Conservation (phyloP, 495 filamentous ascomycete genomes). For the Collariella sp. region DNA sequence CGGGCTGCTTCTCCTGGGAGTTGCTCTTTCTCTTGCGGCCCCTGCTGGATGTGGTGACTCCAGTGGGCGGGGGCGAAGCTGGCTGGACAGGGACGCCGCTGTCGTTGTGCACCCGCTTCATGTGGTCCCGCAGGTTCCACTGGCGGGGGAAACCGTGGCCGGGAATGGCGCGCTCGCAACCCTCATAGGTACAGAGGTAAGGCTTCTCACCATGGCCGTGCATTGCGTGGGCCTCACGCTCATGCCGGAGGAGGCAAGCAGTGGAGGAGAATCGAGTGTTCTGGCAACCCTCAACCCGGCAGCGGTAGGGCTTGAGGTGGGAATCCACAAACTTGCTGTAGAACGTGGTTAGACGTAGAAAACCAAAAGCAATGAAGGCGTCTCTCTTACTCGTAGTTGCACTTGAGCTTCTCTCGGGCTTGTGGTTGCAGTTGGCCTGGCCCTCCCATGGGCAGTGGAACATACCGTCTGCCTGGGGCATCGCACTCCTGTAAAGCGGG, state of each 20-base stretch:
- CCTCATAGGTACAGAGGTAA: conserved; percentile 72
- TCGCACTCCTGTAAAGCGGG: conserved; percentile 64
- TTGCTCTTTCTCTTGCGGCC: conserved; percentile 45
- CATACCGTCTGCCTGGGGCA: conserved; percentile 59
- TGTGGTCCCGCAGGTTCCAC: conserved; percentile 92
- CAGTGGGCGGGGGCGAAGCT: conserved; percentile 30
- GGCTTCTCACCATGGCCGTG: conserved; percentile 90
- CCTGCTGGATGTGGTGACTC: conserved; percentile 27
- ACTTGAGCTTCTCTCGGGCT: conserved; percentile 85
- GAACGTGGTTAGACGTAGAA: conserved; percentile 27
- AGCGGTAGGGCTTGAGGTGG: conserved; percentile 87
- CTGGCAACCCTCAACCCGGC: conserved; percentile 70
- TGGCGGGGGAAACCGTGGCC: conserved; percentile 85
- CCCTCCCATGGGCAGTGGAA: conserved; percentile 86
- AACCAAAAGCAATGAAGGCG: conserved; percentile 5
- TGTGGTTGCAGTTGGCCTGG: conserved; percentile 68
- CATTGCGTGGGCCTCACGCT: conserved; percentile 89
- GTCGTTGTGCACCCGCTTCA: conserved; percentile 87
- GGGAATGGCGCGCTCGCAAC: conserved; percentile 68
- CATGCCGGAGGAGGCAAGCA: conserved; percentile 87
- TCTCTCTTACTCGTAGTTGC: conserved; percentile 82
- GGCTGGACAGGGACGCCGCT: conserved; percentile 35
- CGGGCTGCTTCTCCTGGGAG: conserved; percentile 27
- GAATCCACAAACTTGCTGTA: conserved; percentile 89
- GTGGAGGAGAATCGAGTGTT: conserved; percentile 83